Conservation (phyloP, 768 basidiomycete genomes). For the Grammothele lineata region DNA sequence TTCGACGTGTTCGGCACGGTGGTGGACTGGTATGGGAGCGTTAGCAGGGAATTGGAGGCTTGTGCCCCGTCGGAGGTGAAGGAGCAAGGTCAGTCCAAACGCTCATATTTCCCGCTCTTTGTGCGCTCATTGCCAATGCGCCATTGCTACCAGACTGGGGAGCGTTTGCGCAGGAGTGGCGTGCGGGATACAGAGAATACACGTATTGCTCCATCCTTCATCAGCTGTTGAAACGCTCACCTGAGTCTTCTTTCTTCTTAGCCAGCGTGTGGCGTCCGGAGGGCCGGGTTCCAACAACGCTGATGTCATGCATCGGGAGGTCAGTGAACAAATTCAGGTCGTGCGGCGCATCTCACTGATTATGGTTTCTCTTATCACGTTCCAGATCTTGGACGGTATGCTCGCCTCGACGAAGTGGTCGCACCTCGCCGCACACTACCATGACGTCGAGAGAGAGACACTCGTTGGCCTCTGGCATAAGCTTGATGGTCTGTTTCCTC, state of each 20-base stretch:
- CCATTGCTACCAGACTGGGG: conserved; percentile 34
- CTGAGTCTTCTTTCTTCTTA: no score
- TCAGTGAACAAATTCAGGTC: conserved; percentile 10
- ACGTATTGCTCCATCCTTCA: no score
- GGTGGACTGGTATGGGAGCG: conserved; percentile 25
- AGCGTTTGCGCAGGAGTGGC: conserved; percentile 55
- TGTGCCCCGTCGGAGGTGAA: neutral
- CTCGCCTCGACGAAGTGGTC: conserved; percentile 47
- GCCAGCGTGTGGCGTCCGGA: conserved; percentile 40
- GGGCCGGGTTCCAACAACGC: conserved; percentile 46
- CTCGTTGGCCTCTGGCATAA: conserved; percentile 57
- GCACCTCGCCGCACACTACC: conserved; percentile 41
- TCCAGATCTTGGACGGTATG: conserved; percentile 61
- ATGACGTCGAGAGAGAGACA: conserved; percentile 37
- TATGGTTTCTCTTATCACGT: no score
- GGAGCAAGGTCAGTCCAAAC: neutral
- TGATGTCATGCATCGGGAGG: conserved; percentile 55
- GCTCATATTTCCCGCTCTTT: no score
- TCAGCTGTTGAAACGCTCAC: no score
- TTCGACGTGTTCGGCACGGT: conserved; percentile 29
- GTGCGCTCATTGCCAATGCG: no score
- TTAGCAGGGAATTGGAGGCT: neutral
- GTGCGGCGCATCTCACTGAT: neutral
- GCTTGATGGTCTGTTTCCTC: conserved; percentile 47
- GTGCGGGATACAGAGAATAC: conserved; percentile 39